A percentile compares a stretch with the other conserved stretches of the same genome.
Conservation (phyloP, 2,329 filamentous ascomycete species). For the Zymoseptoria pseudotritici region DNA sequence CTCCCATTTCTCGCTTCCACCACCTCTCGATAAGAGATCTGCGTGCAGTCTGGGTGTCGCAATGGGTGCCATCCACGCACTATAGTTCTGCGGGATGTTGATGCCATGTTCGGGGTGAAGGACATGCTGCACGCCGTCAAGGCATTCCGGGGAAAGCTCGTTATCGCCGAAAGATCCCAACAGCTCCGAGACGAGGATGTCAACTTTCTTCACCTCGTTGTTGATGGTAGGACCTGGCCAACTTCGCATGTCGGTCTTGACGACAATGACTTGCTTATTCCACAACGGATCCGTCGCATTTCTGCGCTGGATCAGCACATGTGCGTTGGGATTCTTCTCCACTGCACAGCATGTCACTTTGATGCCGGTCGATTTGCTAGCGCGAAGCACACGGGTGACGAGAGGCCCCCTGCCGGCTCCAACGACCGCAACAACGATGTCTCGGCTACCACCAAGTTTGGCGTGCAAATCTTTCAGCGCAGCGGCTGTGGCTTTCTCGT, state of each 20-base stretch:
- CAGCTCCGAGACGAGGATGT: slow-evolving; percentile 90
- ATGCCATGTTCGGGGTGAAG: slow-evolving; percentile 75
- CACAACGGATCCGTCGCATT: slow-evolving; percentile 65
- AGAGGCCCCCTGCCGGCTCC: slow-evolving; percentile 89
- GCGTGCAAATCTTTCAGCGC: slow-evolving; percentile 76
- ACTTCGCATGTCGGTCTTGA: slow-evolving; percentile 94
- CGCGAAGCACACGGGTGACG: slow-evolving; percentile 76
- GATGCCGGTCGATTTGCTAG: slow-evolving; percentile 68
- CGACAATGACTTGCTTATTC: slow-evolving; percentile 71
- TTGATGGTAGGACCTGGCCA: slow-evolving; percentile 72
- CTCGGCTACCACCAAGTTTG: slow-evolving; percentile 63
- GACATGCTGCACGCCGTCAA: slow-evolving; percentile 91
- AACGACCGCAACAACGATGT: slow-evolving; percentile 81
- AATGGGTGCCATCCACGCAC: slow-evolving; percentile 87
- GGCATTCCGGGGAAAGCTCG: slow-evolving; percentile 89
- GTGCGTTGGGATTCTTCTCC: slow-evolving; percentile 98
- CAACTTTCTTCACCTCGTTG: slow-evolving; percentile 59
- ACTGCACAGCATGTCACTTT: slow-evolving; percentile 82
- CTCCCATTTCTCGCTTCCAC: slow-evolving; percentile 61
- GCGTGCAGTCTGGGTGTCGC: slow-evolving; percentile 77
- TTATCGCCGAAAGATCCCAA: slow-evolving; percentile 96
- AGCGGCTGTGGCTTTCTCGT: slow-evolving; percentile 74
- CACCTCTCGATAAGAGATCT: slow-evolving; percentile 61
- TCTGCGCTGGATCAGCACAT: slow-evolving; percentile 81
- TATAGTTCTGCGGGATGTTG: slow-evolving; percentile 89